phyloP scores from a whole-genome alignment of 768 basidiomycete genomes.

The Antrodiella citrinella region DNA sequence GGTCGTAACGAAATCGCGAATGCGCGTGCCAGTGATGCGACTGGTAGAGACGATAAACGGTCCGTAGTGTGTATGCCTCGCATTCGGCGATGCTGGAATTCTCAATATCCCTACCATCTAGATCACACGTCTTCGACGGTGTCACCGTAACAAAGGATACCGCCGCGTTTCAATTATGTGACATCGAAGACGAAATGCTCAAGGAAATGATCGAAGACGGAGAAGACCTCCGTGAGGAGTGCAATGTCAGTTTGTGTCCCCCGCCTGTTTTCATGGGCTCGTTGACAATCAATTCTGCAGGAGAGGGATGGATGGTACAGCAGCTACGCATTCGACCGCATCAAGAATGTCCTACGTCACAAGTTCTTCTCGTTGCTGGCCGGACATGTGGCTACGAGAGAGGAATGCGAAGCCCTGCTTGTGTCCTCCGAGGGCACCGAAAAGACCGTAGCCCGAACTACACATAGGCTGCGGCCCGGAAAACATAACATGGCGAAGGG shows the following conservation, averaged over 20 bases:
- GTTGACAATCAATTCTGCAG: constrained; percentile 24
- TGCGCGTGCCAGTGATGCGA: constrained; percentile 18
- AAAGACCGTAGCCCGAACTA: constrained; percentile 9
- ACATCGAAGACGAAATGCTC: constrained; percentile 82
- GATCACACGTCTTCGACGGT: constrained; percentile 88
- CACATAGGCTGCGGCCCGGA: constrained; percentile 47
- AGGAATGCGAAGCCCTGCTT: constrained; percentile 64
- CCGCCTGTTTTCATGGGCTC: neutral
- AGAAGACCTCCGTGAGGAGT: constrained; percentile 58
- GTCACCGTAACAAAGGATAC: constrained; percentile 71
- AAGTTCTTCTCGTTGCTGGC: constrained; percentile 78
- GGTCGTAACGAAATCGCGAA: constrained; percentile 35
- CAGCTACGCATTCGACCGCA: constrained; percentile 65
- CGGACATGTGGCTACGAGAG: constrained; percentile 62
- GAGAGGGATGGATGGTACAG: constrained; percentile 90
- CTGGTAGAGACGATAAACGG: constrained; percentile 12
- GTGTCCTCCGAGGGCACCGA: constrained; percentile 24
- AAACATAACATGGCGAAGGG: constrained; percentile 91
- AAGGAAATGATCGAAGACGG: constrained; percentile 72
- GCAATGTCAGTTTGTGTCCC: constrained; percentile 49
- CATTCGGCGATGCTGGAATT: neutral
- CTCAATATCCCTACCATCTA: neutral
- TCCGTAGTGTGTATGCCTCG: neutral
- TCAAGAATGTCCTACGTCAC: constrained; percentile 76
- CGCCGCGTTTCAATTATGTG: constrained; percentile 91